Evolutionary conservation across 352 stramenopile genomes (phyloP).

Genomic region (Elongisporangium undulatum): DNA sequence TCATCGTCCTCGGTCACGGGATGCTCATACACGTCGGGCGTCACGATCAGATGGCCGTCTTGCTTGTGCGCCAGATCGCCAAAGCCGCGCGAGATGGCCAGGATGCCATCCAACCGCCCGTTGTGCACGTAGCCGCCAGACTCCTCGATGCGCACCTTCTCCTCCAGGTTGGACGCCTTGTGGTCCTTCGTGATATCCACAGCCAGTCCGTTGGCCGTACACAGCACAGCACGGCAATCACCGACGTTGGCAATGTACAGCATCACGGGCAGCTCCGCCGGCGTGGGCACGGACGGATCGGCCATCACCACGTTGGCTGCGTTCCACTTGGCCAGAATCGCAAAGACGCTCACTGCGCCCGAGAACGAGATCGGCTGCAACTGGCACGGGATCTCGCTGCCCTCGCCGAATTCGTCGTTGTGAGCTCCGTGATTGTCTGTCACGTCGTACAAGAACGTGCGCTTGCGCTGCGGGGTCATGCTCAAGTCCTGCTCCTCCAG

Average conservation of each 20-base stretch:
- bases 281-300: background rate
- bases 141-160: conserved; percentile 77
- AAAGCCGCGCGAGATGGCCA: conserved; percentile 86
- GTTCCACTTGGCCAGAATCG: conserved; percentile 43
- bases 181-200: conserved; percentile 86
- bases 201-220: conserved; percentile 59
- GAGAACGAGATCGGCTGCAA: conserved; percentile 86
- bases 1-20: conserved; percentile 64
- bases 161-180: conserved; percentile 73
- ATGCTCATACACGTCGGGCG: conserved; percentile 78
- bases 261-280: conserved; percentile 25
- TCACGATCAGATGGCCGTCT: conserved; percentile 80
- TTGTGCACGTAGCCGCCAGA: conserved; percentile 88
- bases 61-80: conserved; percentile 88
- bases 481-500: conserved; percentile 72
- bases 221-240: conserved; percentile 88
- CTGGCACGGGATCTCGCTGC: conserved; percentile 41
- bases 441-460: conserved; percentile 35
- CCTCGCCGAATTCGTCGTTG: conserved; percentile 35
- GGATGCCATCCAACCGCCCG: conserved; percentile 80
- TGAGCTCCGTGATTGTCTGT: conserved; percentile 8
- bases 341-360: conserved; percentile 64
- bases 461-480: conserved; percentile 61
- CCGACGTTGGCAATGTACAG: conserved; percentile 88
- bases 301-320: conserved; percentile 5